A percentile compares a stretch with the other conserved stretches of the same genome.
Conservation (phyloP, 139 green algal genomes). For the Yamagishiella unicocca region DNA sequence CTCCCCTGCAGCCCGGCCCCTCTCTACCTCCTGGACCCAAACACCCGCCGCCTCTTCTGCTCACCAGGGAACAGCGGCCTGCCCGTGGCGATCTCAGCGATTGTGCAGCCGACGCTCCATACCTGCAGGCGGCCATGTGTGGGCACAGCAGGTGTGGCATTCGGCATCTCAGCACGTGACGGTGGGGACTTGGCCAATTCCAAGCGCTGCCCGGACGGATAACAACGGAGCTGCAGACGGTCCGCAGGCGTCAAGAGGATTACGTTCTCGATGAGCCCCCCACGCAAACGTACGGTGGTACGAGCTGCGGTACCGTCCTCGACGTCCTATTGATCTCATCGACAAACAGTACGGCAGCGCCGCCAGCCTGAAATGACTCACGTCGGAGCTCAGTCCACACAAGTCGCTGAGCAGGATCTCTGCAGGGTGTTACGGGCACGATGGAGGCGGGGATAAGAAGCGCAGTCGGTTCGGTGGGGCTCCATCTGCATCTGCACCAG, state of each 20-base stretch:
- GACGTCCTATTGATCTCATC: no score
- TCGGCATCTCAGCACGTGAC: no score
- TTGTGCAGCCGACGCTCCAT: slow-evolving; percentile 68
- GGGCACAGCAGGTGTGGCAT: background rate
- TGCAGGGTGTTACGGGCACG: background rate
- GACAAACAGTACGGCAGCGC: background rate
- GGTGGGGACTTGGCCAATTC: no score
- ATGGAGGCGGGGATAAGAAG: background rate
- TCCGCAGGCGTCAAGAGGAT: no score
- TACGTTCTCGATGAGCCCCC: background rate
- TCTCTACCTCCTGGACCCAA: no score
- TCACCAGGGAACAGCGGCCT: slow-evolving; percentile 74
- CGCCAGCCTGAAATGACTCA: background rate
- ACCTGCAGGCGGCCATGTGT: background rate
- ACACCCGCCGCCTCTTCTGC: background rate
- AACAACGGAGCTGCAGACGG: no score
- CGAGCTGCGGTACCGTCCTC: no score
- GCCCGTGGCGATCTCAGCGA: slow-evolving; percentile 81
- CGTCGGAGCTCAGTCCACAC: background rate
- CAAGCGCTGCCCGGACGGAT: no score
- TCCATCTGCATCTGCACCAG: background rate
- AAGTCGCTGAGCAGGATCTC: background rate
- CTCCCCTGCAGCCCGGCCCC: no score
- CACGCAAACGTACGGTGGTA: no score
- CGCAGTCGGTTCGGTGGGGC: background rate